Conservation (phyloP, 306 rosid species). For the Albizia julibrissin region DNA sequence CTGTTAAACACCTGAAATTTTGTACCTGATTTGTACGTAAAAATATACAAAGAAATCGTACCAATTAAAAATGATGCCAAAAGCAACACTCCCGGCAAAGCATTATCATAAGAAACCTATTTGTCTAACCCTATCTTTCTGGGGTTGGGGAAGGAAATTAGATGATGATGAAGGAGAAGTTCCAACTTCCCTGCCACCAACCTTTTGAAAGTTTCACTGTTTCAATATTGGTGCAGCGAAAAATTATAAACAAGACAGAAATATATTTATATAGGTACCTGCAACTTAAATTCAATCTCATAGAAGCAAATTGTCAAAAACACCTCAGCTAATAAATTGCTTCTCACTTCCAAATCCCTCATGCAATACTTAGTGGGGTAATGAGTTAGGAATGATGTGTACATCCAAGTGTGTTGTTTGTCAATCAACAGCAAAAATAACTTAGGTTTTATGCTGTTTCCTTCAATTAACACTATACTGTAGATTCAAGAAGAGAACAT, state of each 20-base stretch:
- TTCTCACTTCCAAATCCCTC: background rate
- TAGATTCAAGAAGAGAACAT: background rate
- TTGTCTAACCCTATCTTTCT: background rate
- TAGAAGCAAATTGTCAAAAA: background rate
- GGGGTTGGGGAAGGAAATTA: background rate
- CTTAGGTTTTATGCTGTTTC: background rate
- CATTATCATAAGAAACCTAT: background rate
- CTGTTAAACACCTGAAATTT: slow-evolving; percentile 12
- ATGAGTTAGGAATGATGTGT: background rate
- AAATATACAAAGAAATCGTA: background rate
- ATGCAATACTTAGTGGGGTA: background rate
- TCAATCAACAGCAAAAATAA: background rate
- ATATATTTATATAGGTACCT: background rate
- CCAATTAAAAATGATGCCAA: background rate
- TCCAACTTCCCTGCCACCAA: background rate
- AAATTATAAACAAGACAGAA: background rate
- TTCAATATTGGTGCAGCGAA: background rate
- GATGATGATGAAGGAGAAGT: background rate
- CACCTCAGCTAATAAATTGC: background rate
- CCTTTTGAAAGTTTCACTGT: background rate
- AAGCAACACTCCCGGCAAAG: background rate
- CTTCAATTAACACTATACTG: background rate
- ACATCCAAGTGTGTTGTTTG: background rate
- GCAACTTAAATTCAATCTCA: background rate
- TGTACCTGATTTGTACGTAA: background rate